phyloP scores from a whole-genome alignment of 495 filamentous ascomycete species.

The Ramalina intermedia region DNA sequence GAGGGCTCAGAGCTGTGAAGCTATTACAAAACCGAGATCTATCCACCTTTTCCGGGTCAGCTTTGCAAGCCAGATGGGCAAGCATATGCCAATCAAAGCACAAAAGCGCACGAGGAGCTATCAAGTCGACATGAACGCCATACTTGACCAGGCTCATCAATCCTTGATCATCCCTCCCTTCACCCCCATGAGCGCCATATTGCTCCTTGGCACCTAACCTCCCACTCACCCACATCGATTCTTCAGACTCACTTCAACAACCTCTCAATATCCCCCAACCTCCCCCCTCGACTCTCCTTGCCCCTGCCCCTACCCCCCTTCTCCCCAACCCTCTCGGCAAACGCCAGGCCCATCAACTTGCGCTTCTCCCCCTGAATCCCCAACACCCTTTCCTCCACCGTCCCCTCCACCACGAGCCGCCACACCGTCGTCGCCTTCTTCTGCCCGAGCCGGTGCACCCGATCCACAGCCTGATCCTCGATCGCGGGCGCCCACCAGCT shows the following conservation, averaged over 20 bases:
- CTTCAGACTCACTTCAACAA: slow-evolving; percentile 24
- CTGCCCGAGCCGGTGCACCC: slow-evolving; percentile 80
- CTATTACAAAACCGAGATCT: too few species aligned
- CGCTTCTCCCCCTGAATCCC: slow-evolving; percentile 73
- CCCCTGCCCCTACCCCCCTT: slow-evolving; percentile 18
- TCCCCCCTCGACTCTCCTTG: slow-evolving; percentile 32
- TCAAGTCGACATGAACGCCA: too few species aligned
- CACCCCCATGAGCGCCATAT: too few species aligned
- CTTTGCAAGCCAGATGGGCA: too few species aligned
- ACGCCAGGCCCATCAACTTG: slow-evolving; percentile 61
- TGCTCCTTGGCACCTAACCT: too few species aligned
- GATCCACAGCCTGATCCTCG: slow-evolving; percentile 86
- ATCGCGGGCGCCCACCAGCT: slow-evolving; percentile 91
- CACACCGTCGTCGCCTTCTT: slow-evolving; percentile 64
- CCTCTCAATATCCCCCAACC: slow-evolving; percentile 44
- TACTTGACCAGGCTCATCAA: too few species aligned
- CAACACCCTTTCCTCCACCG: slow-evolving; percentile 75
- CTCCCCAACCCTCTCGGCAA: slow-evolving; percentile 41
- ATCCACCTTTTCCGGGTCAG: too few species aligned
- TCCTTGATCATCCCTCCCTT: too few species aligned
- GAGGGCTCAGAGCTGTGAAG: too few species aligned
- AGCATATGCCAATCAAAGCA: too few species aligned
- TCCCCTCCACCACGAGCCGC: slow-evolving; percentile 68
- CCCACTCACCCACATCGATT: too few species aligned
- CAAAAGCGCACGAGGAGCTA: too few species aligned